Evolutionary conservation across 306 rosid species (phyloP), one percentile per base, ranked within the genome.

Genomic region (Prunus dulcis): DNA sequence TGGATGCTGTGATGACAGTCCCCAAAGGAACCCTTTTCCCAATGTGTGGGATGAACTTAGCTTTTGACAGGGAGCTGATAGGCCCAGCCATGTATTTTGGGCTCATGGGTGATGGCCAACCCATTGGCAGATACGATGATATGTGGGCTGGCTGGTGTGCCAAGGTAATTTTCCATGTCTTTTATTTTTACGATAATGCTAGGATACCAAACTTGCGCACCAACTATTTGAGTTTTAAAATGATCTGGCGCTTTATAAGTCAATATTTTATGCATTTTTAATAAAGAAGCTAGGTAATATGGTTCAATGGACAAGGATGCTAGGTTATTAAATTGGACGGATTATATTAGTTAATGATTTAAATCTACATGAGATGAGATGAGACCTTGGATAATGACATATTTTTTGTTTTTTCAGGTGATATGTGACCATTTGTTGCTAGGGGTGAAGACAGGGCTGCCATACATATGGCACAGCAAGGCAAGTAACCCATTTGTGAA

Each of bases 61-160:
- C 76, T 19, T 87, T 84, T 43, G 9, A 87, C 61, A 82, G 85
- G 6, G 87, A 84, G 61, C 65, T 84, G 23, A 82, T 84, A 7
- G 88, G 91, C 34, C 87, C 85, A n/a, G 84, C 87, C 23, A 74
- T 87, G 91, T 87, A 80, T 46, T 84, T 84, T 75, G 87, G 87
- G 34, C 88, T 87, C 69, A 84, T 82, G 88, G 88, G 88, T 7
- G 83, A 84, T 72, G 88, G 91, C 20, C 87, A 72, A 55, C 87
- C 88, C 14, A 78, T 82, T 45, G 82, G 88, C 55, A 76, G 85
- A 57, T 87, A 84, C 64, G 87, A 87, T 51, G 84, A 87, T 49
- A 87, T 87, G 85, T 84, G 91, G 87, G 85, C 85, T 25, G 88
- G 85, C 34, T 82, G 88, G 88, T 82, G 88, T 74, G 68, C 79